These are phyloP conservation scores for Flammula alnicola DNA, from an alignment of 1,284 basidiomycete genomes.

Conservation along the genomic window DNA sequence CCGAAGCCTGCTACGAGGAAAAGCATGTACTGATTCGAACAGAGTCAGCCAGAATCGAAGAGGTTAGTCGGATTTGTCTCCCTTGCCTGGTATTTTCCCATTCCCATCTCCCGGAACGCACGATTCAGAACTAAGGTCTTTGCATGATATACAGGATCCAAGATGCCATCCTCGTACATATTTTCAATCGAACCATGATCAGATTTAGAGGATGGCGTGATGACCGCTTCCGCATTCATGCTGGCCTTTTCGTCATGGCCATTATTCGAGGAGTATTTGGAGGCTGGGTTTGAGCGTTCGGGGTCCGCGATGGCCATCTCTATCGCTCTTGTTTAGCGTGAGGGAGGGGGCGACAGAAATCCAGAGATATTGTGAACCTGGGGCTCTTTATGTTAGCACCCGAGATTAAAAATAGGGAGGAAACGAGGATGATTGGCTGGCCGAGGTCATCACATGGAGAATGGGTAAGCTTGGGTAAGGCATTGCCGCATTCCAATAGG, in stretches of 20 bases:
- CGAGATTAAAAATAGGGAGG: constrained; percentile 1
- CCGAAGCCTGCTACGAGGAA: constrained; percentile 68
- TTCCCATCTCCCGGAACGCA: constrained; percentile 73
- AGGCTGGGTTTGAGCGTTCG: background rate
- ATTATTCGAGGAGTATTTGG: background rate
- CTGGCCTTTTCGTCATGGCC: constrained; percentile 4
- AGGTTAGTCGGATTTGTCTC: too few species aligned
- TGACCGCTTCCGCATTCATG: background rate
- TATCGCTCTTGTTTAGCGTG: too few species aligned
- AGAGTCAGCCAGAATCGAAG: background rate
- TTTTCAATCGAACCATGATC: constrained; percentile 14
- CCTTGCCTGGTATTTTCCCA: constrained; percentile 73
- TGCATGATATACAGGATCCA: constrained; percentile 67
- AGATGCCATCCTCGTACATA: constrained; percentile 48
- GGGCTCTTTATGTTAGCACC: background rate
- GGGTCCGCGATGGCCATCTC: background rate
- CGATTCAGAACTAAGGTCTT: constrained; percentile 68
- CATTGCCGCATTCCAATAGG: too few species aligned
- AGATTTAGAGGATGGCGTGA: background rate
- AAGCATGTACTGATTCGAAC: constrained; percentile 31
- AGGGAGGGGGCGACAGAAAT: too few species aligned
- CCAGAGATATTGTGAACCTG: too few species aligned
- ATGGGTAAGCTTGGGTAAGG: too few species aligned
- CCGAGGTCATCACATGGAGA: constrained; percentile 8
- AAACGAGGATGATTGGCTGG: constrained; percentile 9